phyloP scores from a whole-genome alignment of 2,329 filamentous ascomycete species.

The Colletotrichum melonis region DNA sequence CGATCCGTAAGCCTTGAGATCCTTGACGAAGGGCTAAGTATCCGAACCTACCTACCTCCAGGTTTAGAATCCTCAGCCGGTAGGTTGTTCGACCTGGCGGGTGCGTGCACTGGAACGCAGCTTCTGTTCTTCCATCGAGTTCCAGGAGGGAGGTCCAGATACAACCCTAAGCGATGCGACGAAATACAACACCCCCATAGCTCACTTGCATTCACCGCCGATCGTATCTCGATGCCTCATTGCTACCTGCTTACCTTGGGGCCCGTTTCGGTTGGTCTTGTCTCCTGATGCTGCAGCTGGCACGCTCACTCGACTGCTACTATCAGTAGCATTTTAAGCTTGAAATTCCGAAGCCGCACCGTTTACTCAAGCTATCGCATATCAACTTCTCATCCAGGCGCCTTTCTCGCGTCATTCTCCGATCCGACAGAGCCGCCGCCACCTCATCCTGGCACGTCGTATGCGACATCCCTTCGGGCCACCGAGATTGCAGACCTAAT shows the following conservation, averaged over 20 bases:
- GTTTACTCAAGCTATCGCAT: conserved; percentile 22
- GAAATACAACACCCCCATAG: not conserved
- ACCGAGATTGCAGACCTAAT: not conserved
- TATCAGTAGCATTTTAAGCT: not conserved
- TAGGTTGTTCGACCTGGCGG: not conserved
- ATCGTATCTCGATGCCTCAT: not conserved
- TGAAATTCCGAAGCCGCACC: not conserved
- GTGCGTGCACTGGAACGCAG: not conserved
- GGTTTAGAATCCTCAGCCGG: not conserved
- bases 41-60: not conserved
- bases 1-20: too few species aligned
- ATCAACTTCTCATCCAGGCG: conserved; percentile 23
- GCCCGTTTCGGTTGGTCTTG: not conserved
- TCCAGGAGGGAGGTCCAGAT: not conserved
- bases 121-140: not conserved
- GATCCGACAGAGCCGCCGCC: conserved; percentile 36
- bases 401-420: conserved; percentile 24
- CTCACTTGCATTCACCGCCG: conserved; percentile 3
- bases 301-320: not conserved
- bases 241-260: not conserved
- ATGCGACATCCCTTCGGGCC: not conserved
- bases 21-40: not conserved
- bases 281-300: not conserved
- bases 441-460: conserved; percentile 20
- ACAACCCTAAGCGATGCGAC: not conserved